Evolutionary conservation across 1,139 yeast species (phyloP).

Genomic region (Candida neerlandica): DNA sequence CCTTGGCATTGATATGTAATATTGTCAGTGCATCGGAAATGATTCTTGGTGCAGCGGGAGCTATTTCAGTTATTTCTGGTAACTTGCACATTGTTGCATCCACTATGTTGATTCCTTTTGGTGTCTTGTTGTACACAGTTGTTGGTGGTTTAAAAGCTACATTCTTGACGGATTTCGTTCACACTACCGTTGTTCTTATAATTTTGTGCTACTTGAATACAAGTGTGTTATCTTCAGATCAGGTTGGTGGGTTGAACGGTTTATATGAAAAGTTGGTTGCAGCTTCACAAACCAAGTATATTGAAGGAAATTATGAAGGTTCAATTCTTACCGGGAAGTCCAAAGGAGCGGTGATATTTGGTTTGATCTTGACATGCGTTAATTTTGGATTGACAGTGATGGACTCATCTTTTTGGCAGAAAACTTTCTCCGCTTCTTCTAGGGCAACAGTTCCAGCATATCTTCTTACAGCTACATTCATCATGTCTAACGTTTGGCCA

Average conservation of each 20-base stretch:
- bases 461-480: conserved; percentile 32
- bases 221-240: conserved; percentile 25
- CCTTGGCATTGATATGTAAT: conserved; percentile 33
- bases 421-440: conserved; percentile 35
- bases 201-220: conserved; percentile 31
- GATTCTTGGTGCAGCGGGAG: too few species aligned
- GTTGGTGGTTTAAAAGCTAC: too few species aligned
- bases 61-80: conserved; percentile 36
- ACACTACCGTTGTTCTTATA: conserved; percentile 35
- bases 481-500: conserved; percentile 38
- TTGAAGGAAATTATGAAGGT: conserved; percentile 37
- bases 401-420: conserved; percentile 39
- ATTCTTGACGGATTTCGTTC: conserved; percentile 40
- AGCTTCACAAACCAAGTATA: conserved; percentile 19
- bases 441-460: conserved; percentile 42
- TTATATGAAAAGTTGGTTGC: conserved; percentile 26
- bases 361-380: too few species aligned
- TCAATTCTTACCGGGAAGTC: conserved; percentile 39
- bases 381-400: too few species aligned
- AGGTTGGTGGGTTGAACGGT: conserved; percentile 33
- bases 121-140: conserved; percentile 38
- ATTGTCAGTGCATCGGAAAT: conserved; percentile 34
- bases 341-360: too few species aligned
- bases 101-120: conserved; percentile 39
- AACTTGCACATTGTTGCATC: conserved; percentile 35